These are phyloP conservation scores for Ceratocystis huliohia DNA, from an alignment of 2,329 filamentous ascomycete species.

Conservation along the genomic window DNA sequence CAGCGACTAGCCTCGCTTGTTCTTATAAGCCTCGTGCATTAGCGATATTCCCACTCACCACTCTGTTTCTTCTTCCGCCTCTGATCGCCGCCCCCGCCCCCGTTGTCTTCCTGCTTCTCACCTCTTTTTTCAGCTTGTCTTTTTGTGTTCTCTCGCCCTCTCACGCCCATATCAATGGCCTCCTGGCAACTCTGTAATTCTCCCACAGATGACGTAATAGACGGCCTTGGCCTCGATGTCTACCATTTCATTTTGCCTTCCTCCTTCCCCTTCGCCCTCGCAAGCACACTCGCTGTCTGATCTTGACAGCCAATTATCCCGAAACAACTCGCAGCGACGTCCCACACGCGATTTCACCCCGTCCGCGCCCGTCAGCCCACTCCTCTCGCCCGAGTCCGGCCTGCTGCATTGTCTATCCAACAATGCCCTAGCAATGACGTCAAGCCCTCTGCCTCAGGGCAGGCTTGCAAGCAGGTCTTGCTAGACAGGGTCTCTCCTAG, in stretches of 20 bases:
- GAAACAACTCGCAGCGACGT: background rate
- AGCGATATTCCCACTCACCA: background rate
- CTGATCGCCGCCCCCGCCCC: background rate
- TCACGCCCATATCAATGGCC: background rate
- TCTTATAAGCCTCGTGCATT: background rate
- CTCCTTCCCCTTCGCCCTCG: background rate
- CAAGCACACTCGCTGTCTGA: background rate
- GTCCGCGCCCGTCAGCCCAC: background rate
- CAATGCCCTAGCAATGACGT: background rate
- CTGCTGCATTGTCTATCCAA: background rate
- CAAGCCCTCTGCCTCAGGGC: background rate
- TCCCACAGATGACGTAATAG: background rate
- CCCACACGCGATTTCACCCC: background rate
- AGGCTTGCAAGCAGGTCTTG: background rate
- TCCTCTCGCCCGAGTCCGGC: background rate
- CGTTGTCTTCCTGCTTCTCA: background rate
- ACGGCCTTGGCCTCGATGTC: background rate
- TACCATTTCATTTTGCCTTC: background rate
- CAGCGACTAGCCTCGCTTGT: background rate
- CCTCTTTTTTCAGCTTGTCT: background rate
- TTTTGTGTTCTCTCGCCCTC: background rate
- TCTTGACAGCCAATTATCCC: background rate
- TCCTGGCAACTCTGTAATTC: background rate
- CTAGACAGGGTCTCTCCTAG: background rate
- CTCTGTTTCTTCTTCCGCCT: background rate